Base-by-base conservation (phyloP, 31 red algal species). In the Asparagopsis taxiformis region DNA sequence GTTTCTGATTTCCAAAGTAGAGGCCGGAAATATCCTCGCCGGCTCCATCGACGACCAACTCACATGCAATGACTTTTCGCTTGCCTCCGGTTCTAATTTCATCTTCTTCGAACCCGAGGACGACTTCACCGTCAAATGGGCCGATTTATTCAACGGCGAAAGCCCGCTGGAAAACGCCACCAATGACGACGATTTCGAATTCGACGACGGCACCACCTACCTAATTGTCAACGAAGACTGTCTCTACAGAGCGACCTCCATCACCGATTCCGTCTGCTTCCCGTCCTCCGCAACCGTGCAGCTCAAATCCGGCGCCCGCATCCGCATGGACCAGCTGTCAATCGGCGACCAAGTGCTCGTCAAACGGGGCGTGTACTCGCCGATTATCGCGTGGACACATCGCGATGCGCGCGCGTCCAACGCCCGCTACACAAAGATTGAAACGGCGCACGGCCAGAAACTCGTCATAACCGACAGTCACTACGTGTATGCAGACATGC, bases 241-340 rank as follows among this genome's bases (percentile, higher is more conserved):
- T n/a, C n/a, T n/a, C n/a, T n/a, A n/a, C n/a, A n/a, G 62, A 68
- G 16, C n/a, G n/a, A n/a, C n/a, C n/a, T n/a, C n/a, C n/a, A 73
- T 62, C 7, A 73, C 63, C 38, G 76, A 75, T 20, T 33, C 85
- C 19, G 85, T 81, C 23, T 90, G 85, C 69, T 90, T 90, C 85
- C 85, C 85, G 30, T 66, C 85, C 0, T 25, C 80, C 28, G 85
- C 75, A 34, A 80, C 68, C 15, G 85, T 90, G 8, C 49, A 78
- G 57, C 54, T 90, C 6, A 32, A 65, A 23, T 43, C 49, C n/a
- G 76, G 76, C 46, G 69, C 59, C 26, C 28, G 29, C 28, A 73
- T 68, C 55, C 63, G 51, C 9, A 90, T 90, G 85, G 68, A 26
- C 21, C 16, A 72, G 6, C 54, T 90, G 3, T 28, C 68, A 25